Evolutionary conservation across 2,329 filamentous ascomycete genomes (phyloP), one percentile per base, ranked within the genome.

Genomic region (Cladosporium sp.): DNA sequence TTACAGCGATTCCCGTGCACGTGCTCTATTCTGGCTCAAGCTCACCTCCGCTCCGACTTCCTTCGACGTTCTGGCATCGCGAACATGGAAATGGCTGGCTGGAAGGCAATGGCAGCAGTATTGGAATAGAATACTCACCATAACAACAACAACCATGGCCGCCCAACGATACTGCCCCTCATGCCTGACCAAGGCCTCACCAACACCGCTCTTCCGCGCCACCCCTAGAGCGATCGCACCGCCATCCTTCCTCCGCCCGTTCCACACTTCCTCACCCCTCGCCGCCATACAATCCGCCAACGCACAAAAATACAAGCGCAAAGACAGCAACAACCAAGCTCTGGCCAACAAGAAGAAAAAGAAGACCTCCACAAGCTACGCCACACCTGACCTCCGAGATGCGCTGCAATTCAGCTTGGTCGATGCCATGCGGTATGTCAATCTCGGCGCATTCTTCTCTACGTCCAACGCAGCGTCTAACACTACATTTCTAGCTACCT

Each of bases 341-440:
- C 86, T 84, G 78, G 88, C 85, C 78, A 82, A 84, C 72, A 80
- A 84, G 62, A 85, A 87, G 75, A 80, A 84, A 61, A 85, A 87
- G 74, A 92, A 92, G 80, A 83, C 86, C 12, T 87, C 86, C 68
- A 87, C 86, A 69, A 85, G 87, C 36, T 93, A 88, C 76, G 85
- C 88, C 70, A 83, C 85, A 66, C 84, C 85, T 69, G 83, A 88
- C 69, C 78, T 94, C 69, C 86, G 86, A 68, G 82, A 87, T 70
- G 86, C 88, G 52, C 84, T 92, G 41, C 89, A 91, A 74, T 97
- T 90, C 75, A 87, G 92, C 0, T 84, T 99, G 36, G 90, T 92
- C 71, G 95, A 99, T 82, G 96, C 95, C 18, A 95, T 99, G 88
- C 88, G 93, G 92, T 92, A 75, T 36, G 68, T 30, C n/a, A 61